A percentile compares a stretch with the other conserved stretches of the same genome.
These are phyloP conservation scores for Gaeumannomyces tritici DNA, from an alignment of 2,329 filamentous ascomycete genomes.

Conservation along the genomic window DNA sequence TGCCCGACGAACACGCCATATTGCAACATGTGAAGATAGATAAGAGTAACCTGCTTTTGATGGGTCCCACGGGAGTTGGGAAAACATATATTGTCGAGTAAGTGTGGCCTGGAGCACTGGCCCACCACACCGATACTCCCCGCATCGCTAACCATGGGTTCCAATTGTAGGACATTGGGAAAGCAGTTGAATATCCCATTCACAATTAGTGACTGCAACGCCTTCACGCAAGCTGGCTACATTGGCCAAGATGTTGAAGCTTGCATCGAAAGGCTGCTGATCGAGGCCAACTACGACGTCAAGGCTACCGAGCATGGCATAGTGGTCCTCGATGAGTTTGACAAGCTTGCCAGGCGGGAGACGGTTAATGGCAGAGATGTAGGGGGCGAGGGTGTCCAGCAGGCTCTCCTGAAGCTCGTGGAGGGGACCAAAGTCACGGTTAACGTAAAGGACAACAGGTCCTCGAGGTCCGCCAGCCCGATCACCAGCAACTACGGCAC, in stretches of 20 bases:
- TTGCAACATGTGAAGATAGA: constrained; percentile 63
- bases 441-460: constrained; percentile 71
- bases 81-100: constrained; percentile 87
- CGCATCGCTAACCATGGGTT: constrained; percentile 4
- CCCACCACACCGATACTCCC: too few relatives aligned
- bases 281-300: constrained; percentile 84
- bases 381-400: constrained; percentile 91
- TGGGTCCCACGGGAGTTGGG: constrained; percentile 89
- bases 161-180: constrained; percentile 64
- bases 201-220: constrained; percentile 90
- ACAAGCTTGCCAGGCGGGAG: constrained; percentile 89
- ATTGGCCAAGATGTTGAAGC: constrained; percentile 97
- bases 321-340: constrained; percentile 91
- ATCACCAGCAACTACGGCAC: constrained; percentile 44
- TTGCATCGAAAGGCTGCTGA: constrained; percentile 81
- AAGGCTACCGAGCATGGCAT: constrained; percentile 82
- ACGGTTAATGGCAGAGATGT: constrained; percentile 87
- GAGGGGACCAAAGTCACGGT: constrained; percentile 92
- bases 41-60: constrained; percentile 86
- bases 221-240: constrained; percentile 92
- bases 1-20: constrained; percentile 33
- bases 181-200: constrained; percentile 92
- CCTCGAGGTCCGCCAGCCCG: constrained; percentile 40
- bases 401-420: constrained; percentile 89
- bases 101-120: constrained; percentile 11